Conservation (phyloP, 73 alveolate genomes). For the Symbiodinium natans region DNA sequence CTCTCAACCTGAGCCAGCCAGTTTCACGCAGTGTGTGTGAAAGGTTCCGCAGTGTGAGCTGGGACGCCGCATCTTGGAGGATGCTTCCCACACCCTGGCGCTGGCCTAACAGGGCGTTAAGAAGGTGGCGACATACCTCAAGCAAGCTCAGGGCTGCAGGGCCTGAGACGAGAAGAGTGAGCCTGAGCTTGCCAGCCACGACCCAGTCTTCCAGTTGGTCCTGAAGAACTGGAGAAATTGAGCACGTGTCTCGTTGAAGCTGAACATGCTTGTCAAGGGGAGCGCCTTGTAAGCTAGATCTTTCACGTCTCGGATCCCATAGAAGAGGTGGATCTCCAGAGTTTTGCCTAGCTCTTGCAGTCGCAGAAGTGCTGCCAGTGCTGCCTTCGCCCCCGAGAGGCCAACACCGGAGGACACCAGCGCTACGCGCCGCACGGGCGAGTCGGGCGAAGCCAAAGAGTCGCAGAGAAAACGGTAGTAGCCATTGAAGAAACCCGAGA, state of each 20-base stretch:
- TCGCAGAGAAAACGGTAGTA: slow-evolving; percentile 27
- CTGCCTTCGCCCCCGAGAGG: slow-evolving; percentile 50
- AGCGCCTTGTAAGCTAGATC: slow-evolving; percentile 38
- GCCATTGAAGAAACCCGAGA: slow-evolving; percentile 85
- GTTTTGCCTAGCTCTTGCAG: neutral
- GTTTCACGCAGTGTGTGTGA: neutral
- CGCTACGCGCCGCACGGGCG: slow-evolving; percentile 22
- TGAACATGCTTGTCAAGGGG: too few relatives aligned
- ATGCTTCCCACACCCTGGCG: neutral
- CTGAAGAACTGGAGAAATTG: neutral
- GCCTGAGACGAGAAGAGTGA: slow-evolving; percentile 80
- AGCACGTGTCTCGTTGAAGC: too few relatives aligned
- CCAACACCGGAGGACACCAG: slow-evolving; percentile 83
- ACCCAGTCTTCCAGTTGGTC: neutral
- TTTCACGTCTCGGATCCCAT: slow-evolving; percentile 33
- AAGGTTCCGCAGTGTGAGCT: neutral
- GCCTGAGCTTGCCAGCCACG: neutral
- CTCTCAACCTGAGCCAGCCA: neutral
- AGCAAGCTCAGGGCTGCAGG: neutral
- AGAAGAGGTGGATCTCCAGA: slow-evolving; percentile 36
- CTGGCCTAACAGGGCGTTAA: neutral
- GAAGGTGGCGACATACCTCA: neutral
- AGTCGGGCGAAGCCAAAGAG: neutral
- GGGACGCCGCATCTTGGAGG: neutral
- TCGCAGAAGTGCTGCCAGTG: slow-evolving; percentile 12